These are phyloP conservation scores for Hyphopichia buzzinii DNA, from an alignment of 1,139 yeast genomes.

Conservation along the genomic window DNA sequence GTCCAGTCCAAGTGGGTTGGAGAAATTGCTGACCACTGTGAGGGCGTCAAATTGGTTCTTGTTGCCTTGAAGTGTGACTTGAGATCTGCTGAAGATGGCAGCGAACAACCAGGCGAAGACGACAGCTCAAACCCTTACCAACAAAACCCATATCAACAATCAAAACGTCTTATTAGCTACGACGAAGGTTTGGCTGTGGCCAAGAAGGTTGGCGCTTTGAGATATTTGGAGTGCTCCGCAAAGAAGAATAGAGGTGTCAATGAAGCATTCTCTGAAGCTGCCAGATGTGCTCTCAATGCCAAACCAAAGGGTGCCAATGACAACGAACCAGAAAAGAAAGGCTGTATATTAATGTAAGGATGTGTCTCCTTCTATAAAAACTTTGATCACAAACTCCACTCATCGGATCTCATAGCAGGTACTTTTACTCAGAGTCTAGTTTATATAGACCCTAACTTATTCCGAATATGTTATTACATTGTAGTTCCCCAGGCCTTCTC, in stretches of 20 bases:
- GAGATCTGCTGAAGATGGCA: slow-evolving; percentile 49
- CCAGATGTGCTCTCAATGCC: slow-evolving; percentile 91
- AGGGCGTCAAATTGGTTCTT: slow-evolving; percentile 88
- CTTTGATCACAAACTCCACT: too few species aligned
- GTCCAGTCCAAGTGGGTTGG: slow-evolving; percentile 91
- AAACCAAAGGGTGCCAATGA: slow-evolving; percentile 72
- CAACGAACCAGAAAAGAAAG: slow-evolving; percentile 42
- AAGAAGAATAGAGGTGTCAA: slow-evolving; percentile 93
- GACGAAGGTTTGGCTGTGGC: slow-evolving; percentile 59
- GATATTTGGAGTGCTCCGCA: slow-evolving; percentile 91
- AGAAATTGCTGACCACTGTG: slow-evolving; percentile 95
- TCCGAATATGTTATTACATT: too few species aligned
- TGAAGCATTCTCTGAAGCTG: slow-evolving; percentile 96
- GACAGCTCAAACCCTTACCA: slow-evolving; percentile 38
- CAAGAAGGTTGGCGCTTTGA: slow-evolving; percentile 76
- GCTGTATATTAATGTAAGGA: slow-evolving; percentile 39
- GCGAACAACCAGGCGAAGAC: slow-evolving; percentile 28
- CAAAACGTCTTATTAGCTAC: slow-evolving; percentile 42
- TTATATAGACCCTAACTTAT: too few species aligned
- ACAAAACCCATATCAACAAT: slow-evolving; percentile 37
- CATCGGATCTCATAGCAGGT: too few species aligned
- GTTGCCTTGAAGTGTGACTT: slow-evolving; percentile 95
- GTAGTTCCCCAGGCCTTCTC: too few species aligned
- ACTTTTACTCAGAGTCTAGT: too few species aligned
- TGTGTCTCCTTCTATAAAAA: neutral